Evolutionary conservation across 2,329 filamentous ascomycete species (phyloP).

Genomic region (Colletotrichum musae): DNA sequence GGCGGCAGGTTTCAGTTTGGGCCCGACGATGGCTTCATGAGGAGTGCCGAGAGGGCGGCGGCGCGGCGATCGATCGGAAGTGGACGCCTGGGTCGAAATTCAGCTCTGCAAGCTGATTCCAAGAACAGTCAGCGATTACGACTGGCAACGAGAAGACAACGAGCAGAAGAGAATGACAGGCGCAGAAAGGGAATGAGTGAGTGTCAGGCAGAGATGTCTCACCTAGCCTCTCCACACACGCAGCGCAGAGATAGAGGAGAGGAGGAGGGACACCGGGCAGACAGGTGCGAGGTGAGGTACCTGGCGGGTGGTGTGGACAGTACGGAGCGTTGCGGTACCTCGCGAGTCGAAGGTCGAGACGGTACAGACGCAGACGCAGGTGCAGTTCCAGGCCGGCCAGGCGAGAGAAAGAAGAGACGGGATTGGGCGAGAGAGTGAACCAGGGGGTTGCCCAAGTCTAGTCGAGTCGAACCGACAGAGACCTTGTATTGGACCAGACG

Average conservation of each 20-base stretch:
- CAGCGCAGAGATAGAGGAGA: constrained; percentile 25
- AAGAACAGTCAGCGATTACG: constrained; percentile 9
- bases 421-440: constrained; percentile 35
- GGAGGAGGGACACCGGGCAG: constrained; percentile 4
- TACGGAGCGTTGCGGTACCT: constrained; percentile 26
- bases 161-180: constrained; percentile 23
- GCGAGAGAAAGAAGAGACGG: constrained; percentile 38
- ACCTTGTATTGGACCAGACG: constrained; percentile 30
- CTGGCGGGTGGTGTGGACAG: constrained; percentile 18
- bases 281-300: constrained; percentile 25
- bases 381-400: background rate
- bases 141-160: constrained; percentile 34
- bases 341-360: constrained; percentile 2
- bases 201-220: constrained; percentile 40
- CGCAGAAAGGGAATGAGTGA: constrained; percentile 27
- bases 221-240: constrained; percentile 38
- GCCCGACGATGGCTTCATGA: constrained; percentile 39
- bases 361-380: constrained; percentile 15
- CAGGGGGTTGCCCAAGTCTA: constrained; percentile 35
- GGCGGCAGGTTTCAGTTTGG: constrained; percentile 40
- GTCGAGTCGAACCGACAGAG: constrained; percentile 15
- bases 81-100: constrained; percentile 20
- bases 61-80: constrained; percentile 23
- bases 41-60: constrained; percentile 24
- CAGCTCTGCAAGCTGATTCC: constrained; percentile 11